phyloP scores from a whole-genome alignment of 306 rosid genomes.

The Vachellia collinsii region DNA sequence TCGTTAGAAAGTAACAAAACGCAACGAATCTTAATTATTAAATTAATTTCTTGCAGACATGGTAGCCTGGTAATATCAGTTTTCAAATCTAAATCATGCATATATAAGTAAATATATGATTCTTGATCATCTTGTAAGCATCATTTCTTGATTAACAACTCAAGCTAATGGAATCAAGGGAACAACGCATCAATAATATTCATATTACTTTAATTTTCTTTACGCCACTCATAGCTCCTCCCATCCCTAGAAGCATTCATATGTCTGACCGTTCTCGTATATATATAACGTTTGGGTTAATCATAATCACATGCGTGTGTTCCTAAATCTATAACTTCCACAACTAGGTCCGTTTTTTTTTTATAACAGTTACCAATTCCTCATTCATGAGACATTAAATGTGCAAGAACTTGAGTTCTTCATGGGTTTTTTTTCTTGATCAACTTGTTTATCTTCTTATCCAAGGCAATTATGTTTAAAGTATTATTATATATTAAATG shows the following conservation, averaged over 20 bases:
- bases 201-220: slow-evolving; percentile 32
- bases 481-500: no score
- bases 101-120: slow-evolving; percentile 5
- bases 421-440: background rate
- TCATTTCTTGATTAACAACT: slow-evolving; percentile 4
- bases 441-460: no score
- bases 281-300: background rate
- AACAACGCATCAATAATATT: slow-evolving; percentile 45
- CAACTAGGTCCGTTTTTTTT: background rate
- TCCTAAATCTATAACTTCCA: background rate
- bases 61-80: slow-evolving; percentile 38
- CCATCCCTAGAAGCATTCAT: slow-evolving; percentile 42
- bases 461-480: no score
- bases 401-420: background rate
- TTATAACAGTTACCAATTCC: background rate
- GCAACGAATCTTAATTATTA: slow-evolving; percentile 33
- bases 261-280: slow-evolving; percentile 9
- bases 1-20: slow-evolving; percentile 46
- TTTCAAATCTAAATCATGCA: background rate
- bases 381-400: background rate
- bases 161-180: slow-evolving; percentile 64
- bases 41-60: slow-evolving; percentile 33
- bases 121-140: slow-evolving; percentile 46
- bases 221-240: slow-evolving; percentile 33
- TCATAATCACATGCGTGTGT: background rate